Percentiles rank a stretch among this genome's conserved stretches.
Conservation (phyloP, 2,329 filamentous ascomycete species). For the Fusarium transvaalense region DNA sequence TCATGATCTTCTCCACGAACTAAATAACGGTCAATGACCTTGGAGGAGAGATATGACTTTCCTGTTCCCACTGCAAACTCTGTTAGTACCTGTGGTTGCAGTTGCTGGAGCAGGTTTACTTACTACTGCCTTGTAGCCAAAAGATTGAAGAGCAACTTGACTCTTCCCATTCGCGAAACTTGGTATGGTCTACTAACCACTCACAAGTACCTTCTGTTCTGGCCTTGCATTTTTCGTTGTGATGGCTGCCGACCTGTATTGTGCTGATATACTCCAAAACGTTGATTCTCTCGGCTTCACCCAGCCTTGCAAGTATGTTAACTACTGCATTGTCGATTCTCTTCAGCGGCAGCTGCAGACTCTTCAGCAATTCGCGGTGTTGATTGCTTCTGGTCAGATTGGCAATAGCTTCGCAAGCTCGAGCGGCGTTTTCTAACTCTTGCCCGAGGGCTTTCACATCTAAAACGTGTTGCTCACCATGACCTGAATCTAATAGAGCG, state of each 20-base stretch:
- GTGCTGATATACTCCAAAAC: not conserved
- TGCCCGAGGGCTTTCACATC: not conserved
- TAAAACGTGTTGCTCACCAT: not conserved
- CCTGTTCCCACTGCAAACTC: not conserved
- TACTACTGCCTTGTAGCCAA: not conserved
- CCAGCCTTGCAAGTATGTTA: not conserved
- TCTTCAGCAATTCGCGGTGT: rapidly evolving
- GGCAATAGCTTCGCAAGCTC: not conserved
- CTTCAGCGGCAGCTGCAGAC: not conserved
- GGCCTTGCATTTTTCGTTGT: not conserved
- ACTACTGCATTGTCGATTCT: not conserved
- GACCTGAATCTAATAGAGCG: not conserved
- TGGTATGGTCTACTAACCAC: not conserved
- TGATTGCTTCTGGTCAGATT: not conserved
- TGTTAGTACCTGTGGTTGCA: not conserved
- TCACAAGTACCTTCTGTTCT: not conserved
- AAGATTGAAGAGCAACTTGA: not conserved
- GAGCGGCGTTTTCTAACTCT: rapidly evolving
- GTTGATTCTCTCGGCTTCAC: not conserved
- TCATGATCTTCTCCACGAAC: rapidly evolving
- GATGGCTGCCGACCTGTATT: not conserved
- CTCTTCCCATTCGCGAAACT: not conserved
- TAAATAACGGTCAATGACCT: not conserved
- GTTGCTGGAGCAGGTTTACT: not conserved
- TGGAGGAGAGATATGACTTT: not conserved